Conservation (phyloP, 129 eudicot species). For the Tagetes patula region DNA sequence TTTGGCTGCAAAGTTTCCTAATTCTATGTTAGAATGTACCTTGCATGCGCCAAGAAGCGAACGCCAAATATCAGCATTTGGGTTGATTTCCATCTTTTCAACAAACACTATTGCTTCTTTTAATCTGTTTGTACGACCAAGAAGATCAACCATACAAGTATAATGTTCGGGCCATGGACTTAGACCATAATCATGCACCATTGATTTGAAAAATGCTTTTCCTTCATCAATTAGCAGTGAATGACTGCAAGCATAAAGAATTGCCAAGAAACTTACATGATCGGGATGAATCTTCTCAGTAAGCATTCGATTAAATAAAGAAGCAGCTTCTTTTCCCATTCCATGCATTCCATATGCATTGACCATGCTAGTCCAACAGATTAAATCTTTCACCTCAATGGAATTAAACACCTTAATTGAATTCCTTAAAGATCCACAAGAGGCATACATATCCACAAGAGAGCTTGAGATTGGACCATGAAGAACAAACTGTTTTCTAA, state of each 20-base stretch:
- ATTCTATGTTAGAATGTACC: slow-evolving; percentile 46
- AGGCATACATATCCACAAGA: slow-evolving; percentile 80
- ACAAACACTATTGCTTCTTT: slow-evolving; percentile 67
- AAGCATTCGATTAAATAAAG: slow-evolving; percentile 55
- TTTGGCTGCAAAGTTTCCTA: slow-evolving; percentile 65
- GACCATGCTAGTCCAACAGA: slow-evolving; percentile 79
- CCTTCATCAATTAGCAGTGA: slow-evolving; percentile 71
- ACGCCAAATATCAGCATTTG: slow-evolving; percentile 68
- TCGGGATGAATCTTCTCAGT: slow-evolving; percentile 54
- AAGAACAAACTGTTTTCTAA: slow-evolving; percentile 46
- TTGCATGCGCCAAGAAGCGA: slow-evolving; percentile 85
- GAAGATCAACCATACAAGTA: slow-evolving; percentile 81
- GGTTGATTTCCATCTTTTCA: slow-evolving; percentile 55
- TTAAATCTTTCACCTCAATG: slow-evolving; percentile 44
- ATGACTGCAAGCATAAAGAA: slow-evolving; percentile 89
- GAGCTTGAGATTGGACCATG: slow-evolving; percentile 57
- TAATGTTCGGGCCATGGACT: slow-evolving; percentile 92
- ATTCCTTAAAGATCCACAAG: slow-evolving; percentile 60
- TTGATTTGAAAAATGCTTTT: slow-evolving; percentile 37
- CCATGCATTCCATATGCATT: slow-evolving; percentile 86
- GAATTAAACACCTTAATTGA: slow-evolving; percentile 47
- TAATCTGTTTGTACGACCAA: slow-evolving; percentile 68
- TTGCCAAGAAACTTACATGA: slow-evolving; percentile 71
- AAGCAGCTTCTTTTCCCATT: slow-evolving; percentile 51
- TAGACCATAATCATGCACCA: slow-evolving; percentile 52